Percentiles rank a stretch among this genome's conserved stretches.
Evolutionary conservation across 2,329 filamentous ascomycete species (phyloP).

Genomic region (Stagonosporopsis chrysanthemi): DNA sequence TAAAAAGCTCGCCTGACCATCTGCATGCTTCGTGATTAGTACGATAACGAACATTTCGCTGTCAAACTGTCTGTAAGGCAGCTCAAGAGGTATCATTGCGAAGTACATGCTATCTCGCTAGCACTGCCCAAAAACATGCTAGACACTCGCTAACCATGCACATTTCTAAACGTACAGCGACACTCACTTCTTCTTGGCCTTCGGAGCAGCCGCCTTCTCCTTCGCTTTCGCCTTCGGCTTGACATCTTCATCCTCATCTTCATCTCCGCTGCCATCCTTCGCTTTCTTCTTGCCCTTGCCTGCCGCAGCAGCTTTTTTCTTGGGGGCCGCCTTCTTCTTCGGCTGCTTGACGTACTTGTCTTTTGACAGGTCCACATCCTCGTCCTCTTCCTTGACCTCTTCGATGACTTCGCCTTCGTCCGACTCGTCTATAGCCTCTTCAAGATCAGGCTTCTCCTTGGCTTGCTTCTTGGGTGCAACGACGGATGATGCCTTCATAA

Average conservation of each 20-base stretch:
- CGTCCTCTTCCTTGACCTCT: slow-evolving; percentile 66
- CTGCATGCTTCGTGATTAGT: background rate
- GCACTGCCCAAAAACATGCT: background rate
- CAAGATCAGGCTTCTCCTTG: slow-evolving; percentile 86
- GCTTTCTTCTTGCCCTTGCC: slow-evolving; percentile 48
- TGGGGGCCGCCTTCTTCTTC: slow-evolving; percentile 71
- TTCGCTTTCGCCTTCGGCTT: slow-evolving; percentile 59
- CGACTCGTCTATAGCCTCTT: slow-evolving; percentile 94
- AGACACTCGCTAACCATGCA: background rate
- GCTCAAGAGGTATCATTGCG: slow-evolving; percentile 3
- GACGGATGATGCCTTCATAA: slow-evolving; percentile 90
- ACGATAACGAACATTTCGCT: background rate
- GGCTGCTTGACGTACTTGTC: slow-evolving; percentile 96
- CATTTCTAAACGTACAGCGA: background rate
- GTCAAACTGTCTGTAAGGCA: background rate
- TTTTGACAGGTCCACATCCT: slow-evolving; percentile 84
- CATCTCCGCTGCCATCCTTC: slow-evolving; percentile 45
- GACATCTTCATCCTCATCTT: slow-evolving; percentile 54
- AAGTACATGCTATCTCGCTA: slow-evolving; percentile 3
- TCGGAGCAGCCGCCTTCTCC: slow-evolving; percentile 52
- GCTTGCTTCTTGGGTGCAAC: slow-evolving; percentile 73
- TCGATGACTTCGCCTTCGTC: slow-evolving; percentile 66
- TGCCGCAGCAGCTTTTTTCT: slow-evolving; percentile 56
- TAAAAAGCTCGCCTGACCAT: slow-evolving; percentile 8
- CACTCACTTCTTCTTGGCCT: slow-evolving; percentile 32